phyloP scores from a whole-genome alignment of 108 stramenopile species.

The Conticribra guillardii region DNA sequence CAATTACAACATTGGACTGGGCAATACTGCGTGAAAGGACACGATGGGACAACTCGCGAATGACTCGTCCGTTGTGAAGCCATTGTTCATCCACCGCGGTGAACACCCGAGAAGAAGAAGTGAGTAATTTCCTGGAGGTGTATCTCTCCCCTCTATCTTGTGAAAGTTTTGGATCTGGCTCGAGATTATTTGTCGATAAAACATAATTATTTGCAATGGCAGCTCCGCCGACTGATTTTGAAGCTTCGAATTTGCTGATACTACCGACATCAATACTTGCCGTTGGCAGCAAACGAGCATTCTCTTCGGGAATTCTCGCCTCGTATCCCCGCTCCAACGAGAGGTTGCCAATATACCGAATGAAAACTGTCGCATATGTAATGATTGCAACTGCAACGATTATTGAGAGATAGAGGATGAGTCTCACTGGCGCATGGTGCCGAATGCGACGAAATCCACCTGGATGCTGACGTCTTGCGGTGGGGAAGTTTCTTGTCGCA shows the following conservation, averaged over 20 bases:
- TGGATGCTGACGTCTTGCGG: background rate
- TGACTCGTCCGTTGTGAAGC: slow-evolving; percentile 34
- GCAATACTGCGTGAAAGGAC: slow-evolving; percentile 52
- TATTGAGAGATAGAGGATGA: background rate
- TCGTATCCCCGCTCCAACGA: background rate
- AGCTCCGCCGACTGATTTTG: too few relatives aligned
- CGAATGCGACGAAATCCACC: background rate
- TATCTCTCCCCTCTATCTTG: background rate
- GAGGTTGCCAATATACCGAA: background rate
- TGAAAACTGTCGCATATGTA: background rate
- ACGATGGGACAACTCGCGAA: slow-evolving; percentile 46
- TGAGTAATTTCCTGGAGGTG: background rate
- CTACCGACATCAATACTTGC: background rate
- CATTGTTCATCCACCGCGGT: slow-evolving; percentile 11
- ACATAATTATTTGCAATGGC: too few relatives aligned
- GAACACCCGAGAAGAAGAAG: background rate
- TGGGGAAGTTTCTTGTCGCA: background rate
- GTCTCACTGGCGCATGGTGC: background rate
- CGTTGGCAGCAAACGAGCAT: background rate
- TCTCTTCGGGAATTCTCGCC: background rate
- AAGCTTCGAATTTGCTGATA: too few relatives aligned
- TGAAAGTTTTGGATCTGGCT: too few relatives aligned
- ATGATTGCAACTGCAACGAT: background rate
- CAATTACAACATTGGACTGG: slow-evolving; percentile 46
- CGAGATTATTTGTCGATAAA: too few relatives aligned